phyloP scores from a whole-genome alignment of 2,329 filamentous ascomycete species.

The Cyclaneusma minus region DNA sequence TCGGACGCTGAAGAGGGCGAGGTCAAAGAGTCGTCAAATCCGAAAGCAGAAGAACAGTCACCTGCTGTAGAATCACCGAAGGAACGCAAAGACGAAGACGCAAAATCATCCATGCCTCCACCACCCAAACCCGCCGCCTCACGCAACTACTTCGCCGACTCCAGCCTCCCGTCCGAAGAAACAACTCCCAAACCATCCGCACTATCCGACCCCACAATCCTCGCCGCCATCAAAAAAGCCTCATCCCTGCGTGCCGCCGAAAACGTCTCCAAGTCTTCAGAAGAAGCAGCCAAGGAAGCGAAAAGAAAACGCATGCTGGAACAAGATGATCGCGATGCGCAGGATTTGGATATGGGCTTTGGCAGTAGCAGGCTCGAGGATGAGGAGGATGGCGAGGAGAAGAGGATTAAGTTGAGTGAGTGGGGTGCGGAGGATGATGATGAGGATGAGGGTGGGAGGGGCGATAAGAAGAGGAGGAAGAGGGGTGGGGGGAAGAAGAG shows the following conservation, averaged over 20 bases:
- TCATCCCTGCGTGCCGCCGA: slow-evolving; percentile 37
- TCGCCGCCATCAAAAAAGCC: slow-evolving; percentile 76
- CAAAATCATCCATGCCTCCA: slow-evolving; percentile 27
- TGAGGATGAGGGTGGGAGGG: slow-evolving; percentile 23
- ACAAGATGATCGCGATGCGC: slow-evolving; percentile 61
- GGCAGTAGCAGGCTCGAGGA: slow-evolving; percentile 78
- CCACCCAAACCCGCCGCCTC: slow-evolving; percentile 24
- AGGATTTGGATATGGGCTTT: slow-evolving; percentile 91
- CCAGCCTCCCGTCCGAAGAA: too few species aligned
- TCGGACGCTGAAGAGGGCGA: slow-evolving; percentile 25
- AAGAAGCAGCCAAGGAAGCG: slow-evolving; percentile 43
- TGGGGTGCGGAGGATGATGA: slow-evolving; percentile 43
- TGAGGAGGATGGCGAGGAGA: slow-evolving; percentile 63
- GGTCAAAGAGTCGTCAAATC: slow-evolving; percentile 4
- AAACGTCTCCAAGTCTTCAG: slow-evolving; percentile 23
- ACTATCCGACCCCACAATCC: slow-evolving; percentile 60
- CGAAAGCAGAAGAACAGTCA: slow-evolving; percentile 6
- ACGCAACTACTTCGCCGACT: slow-evolving; percentile 47
- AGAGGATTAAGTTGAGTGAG: slow-evolving; percentile 50
- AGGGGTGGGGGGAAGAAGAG: slow-evolving; percentile 55
- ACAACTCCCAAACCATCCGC: slow-evolving; percentile 37
- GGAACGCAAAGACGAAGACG: slow-evolving; percentile 8
- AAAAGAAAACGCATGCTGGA: slow-evolving; percentile 62
- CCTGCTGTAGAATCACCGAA: slow-evolving; percentile 6
- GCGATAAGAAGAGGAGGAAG: slow-evolving; percentile 41